A percentile compares a stretch with the other conserved stretches of the same genome.
phyloP scores from a whole-genome alignment of 768 basidiomycete species.

The Lanmaoa pseudosensibilis region DNA sequence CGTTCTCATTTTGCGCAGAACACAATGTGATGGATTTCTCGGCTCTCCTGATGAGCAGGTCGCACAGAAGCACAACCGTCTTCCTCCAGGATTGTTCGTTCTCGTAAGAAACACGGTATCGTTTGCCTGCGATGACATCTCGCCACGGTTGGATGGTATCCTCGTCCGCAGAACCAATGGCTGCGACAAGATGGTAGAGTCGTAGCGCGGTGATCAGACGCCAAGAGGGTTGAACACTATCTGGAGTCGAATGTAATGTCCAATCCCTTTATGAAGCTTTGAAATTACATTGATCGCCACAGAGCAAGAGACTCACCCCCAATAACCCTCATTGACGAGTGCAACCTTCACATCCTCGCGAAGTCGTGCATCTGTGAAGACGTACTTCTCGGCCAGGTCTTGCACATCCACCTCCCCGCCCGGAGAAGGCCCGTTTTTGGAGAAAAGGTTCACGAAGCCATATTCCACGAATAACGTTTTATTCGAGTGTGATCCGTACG shows the following conservation, averaged over 20 bases:
- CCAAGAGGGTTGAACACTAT: conserved; percentile 75
- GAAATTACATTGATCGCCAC: not conserved
- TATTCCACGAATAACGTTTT: conserved; percentile 83
- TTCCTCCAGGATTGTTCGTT: conserved; percentile 52
- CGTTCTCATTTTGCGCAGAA: not conserved
- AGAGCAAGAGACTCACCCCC: conserved; percentile 59
- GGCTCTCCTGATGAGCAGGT: conserved; percentile 37
- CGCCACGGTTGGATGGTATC: conserved; percentile 49
- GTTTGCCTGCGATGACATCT: conserved; percentile 49
- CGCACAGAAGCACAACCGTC: conserved; percentile 42
- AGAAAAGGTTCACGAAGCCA: conserved; percentile 65
- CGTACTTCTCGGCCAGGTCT: conserved; percentile 48
- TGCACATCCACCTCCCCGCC: conserved; percentile 66
- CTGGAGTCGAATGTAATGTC: conserved; percentile 64
- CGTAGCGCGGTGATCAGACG: conserved; percentile 72
- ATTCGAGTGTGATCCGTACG: conserved; percentile 81
- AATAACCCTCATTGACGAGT: conserved; percentile 70
- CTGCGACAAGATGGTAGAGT: conserved; percentile 53
- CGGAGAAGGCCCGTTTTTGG: conserved; percentile 27
- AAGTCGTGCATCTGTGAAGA: conserved; percentile 42
- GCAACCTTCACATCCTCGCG: conserved; percentile 50
- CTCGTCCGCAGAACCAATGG: conserved; percentile 27
- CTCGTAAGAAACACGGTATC: conserved; percentile 43
- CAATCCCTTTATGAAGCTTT: conserved; percentile 58
- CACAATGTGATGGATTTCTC: conserved; percentile 14